A percentile compares a stretch with the other conserved stretches of the same genome.
phyloP scores from a whole-genome alignment of 2,329 filamentous ascomycete genomes.

The Penicillium glabrum region DNA sequence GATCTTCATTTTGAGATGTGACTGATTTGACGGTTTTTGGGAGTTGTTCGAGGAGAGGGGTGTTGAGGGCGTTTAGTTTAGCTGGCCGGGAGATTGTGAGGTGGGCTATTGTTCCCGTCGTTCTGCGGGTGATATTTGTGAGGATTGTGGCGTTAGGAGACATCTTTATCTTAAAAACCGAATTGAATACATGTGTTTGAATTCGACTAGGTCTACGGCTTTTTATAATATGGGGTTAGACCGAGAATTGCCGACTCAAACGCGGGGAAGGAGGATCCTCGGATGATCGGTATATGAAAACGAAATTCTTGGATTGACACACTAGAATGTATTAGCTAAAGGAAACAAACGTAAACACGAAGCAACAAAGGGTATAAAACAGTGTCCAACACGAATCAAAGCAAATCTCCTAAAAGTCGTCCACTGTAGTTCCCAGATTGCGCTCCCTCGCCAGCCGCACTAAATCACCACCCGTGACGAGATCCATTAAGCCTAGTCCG shows the following conservation, averaged over 20 bases:
- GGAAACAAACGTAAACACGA: too few species aligned
- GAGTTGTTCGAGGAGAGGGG: constrained; percentile 18
- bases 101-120: constrained; percentile 21
- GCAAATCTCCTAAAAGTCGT: constrained; percentile 39
- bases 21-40: constrained; percentile 15
- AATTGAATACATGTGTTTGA: background rate
- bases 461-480: constrained; percentile 62
- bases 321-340: background rate
- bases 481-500: constrained; percentile 67
- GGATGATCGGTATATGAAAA: background rate
- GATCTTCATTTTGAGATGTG: constrained; percentile 10
- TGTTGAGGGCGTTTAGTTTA: constrained; percentile 30
- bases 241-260: constrained; percentile 13
- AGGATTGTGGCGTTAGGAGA: constrained; percentile 9
- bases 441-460: constrained; percentile 56
- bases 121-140: constrained; percentile 12
- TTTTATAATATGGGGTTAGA: background rate
- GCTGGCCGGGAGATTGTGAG: constrained; percentile 26
- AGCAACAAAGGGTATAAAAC: background rate
- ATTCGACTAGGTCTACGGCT: background rate
- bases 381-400: background rate
- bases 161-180: background rate
- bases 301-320: background rate
- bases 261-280: constrained; percentile 4
- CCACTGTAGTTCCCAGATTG: constrained; percentile 53